phyloP scores from a whole-genome alignment of 345 rosid genomes.

The Heritiera fomes region DNA sequence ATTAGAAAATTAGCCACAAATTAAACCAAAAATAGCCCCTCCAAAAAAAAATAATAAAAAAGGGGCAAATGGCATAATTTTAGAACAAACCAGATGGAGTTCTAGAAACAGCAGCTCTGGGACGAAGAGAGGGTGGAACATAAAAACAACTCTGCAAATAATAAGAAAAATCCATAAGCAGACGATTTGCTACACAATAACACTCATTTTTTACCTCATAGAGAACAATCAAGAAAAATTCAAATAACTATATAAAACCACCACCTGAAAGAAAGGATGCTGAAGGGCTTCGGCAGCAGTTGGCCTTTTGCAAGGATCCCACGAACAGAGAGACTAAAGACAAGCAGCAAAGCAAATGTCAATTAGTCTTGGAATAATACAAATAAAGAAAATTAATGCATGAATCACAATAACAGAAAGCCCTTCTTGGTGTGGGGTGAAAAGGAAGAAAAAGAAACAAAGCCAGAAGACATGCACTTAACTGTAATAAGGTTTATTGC shows the following conservation, averaged over 20 bases:
- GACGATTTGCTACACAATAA: conserved; percentile 3
- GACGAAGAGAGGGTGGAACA: conserved; percentile 84
- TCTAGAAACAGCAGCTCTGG: conserved; percentile 47
- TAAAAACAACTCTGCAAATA: conserved; percentile 75
- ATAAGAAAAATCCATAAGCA: background rate
- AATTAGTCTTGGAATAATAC: background rate
- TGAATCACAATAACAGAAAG: background rate
- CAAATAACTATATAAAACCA: background rate
- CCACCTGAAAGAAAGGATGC: conserved; percentile 97
- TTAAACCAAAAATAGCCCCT: background rate
- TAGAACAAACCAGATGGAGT: conserved; percentile 60
- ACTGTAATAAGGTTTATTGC: conserved; percentile 22
- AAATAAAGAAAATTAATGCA: background rate
- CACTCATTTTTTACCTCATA: background rate
- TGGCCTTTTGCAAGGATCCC: conserved; percentile 94
- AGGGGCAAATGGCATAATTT: background rate
- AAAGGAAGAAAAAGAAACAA: background rate
- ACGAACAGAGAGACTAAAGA: conserved; percentile 76
- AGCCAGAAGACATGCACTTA: conserved; percentile 4
- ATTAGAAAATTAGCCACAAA: background rate
- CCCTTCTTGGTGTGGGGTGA: background rate
- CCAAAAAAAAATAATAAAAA: background rate
- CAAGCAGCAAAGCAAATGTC: background rate
- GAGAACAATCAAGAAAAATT: background rate
- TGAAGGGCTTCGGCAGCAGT: conserved; percentile 86